These are phyloP conservation scores for Nakaseomyces kungkrabaensis DNA, from an alignment of 1,139 yeast species.

Conservation along the genomic window DNA sequence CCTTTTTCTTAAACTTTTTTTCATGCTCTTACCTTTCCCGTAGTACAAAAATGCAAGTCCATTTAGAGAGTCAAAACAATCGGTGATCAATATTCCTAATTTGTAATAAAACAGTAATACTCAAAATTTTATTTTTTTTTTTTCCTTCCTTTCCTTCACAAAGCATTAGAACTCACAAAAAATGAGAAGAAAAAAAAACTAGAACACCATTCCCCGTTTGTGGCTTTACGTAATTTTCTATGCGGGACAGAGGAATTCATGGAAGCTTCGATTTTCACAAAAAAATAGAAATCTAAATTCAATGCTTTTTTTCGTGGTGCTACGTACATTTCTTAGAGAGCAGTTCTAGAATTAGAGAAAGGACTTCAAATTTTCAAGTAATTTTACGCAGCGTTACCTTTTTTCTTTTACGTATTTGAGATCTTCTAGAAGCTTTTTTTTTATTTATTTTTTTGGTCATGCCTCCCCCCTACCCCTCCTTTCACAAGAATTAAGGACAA, in stretches of 20 bases:
- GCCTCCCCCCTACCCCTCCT: too few species aligned
- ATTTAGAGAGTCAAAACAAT: neutral
- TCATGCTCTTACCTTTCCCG: neutral
- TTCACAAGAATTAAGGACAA: neutral
- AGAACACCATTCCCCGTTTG: neutral
- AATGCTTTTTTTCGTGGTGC: too few species aligned
- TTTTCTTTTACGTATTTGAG: neutral
- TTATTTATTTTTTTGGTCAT: neutral
- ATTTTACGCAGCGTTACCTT: neutral
- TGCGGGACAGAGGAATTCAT: neutral
- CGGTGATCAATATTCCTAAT: neutral
- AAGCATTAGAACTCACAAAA: neutral
- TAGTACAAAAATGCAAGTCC: too few species aligned
- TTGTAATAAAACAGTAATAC: constrained; percentile 1
- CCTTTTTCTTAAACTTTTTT: neutral
- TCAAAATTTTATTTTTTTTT: neutral
- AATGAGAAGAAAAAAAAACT: neutral
- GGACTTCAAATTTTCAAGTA: too few species aligned
- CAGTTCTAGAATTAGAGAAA: too few species aligned
- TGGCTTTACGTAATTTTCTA: neutral
- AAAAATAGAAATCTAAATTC: neutral
- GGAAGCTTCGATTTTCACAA: neutral
- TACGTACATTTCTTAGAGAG: too few species aligned
- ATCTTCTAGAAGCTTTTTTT: constrained; percentile 1
- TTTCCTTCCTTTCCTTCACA: neutral